Evolutionary conservation across 2,329 filamentous ascomycete genomes (phyloP).

Genomic region (Periconia macrospinosa): DNA sequence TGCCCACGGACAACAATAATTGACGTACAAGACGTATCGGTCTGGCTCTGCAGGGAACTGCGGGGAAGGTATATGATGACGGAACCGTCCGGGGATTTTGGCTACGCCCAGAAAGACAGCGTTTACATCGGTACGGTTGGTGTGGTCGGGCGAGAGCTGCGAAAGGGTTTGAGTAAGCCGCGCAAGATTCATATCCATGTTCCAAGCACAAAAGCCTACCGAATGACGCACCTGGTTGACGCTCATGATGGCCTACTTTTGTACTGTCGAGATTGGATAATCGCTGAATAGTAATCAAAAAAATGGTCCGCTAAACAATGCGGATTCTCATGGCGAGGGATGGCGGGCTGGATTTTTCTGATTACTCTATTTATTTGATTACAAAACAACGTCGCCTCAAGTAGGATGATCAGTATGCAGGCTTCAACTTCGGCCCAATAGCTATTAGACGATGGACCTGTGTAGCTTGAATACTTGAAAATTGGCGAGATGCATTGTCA

Average conservation of each 20-base stretch:
- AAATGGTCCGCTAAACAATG: slow-evolving; percentile 5
- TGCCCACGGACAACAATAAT: slow-evolving; percentile 66
- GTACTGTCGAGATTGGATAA: background rate
- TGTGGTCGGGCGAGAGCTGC: slow-evolving; percentile 1
- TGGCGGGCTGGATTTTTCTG: background rate
- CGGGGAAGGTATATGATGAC: slow-evolving; percentile 57
- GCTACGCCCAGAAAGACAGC: slow-evolving; percentile 50
- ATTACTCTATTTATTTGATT: slow-evolving; percentile 19
- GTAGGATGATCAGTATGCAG: slow-evolving; percentile 14
- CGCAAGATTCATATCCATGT: background rate
- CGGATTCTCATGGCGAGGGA: slow-evolving; percentile 1
- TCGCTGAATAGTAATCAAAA: background rate
- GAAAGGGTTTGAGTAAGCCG: slow-evolving; percentile 1
- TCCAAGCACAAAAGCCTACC: background rate
- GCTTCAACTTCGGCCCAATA: too few relatives aligned
- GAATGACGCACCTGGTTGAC: slow-evolving; percentile 8
- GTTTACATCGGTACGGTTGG: slow-evolving; percentile 39
- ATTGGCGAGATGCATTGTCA: too few relatives aligned
- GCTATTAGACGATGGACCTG: too few relatives aligned
- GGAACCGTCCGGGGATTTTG: slow-evolving; percentile 58
- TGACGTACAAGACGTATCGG: slow-evolving; percentile 65
- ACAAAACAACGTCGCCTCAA: slow-evolving; percentile 25
- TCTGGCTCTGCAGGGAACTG: slow-evolving; percentile 61
- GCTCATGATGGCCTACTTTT: slow-evolving; percentile 5
- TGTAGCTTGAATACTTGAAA: too few relatives aligned